Percentiles rank a stretch among this genome's conserved stretches.
These are phyloP conservation scores for Pseudotsuga menziesii DNA, from an alignment of 75 land plant species.

Conservation along the genomic window DNA sequence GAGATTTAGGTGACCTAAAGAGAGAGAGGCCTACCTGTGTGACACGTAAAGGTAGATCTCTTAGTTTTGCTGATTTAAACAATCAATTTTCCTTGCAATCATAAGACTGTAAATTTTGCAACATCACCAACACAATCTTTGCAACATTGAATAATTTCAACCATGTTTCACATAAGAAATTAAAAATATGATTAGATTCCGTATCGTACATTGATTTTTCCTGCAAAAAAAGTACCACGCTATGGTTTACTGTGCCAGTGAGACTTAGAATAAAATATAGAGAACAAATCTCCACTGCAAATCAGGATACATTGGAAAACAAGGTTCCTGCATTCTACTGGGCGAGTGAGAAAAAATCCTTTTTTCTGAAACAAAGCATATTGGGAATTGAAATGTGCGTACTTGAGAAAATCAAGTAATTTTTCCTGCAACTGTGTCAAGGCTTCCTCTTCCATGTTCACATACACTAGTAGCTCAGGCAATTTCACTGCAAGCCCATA, in stretches of 20 bases:
- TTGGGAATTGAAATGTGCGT: constrained; percentile 7
- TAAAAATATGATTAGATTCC: too few species aligned
- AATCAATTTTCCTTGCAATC: too few species aligned
- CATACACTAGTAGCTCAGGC: constrained; percentile 75
- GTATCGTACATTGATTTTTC: too few species aligned
- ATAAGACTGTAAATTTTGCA: too few species aligned
- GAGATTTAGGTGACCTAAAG: too few species aligned
- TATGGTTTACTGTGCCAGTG: background rate
- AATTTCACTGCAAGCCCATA: constrained; percentile 73
- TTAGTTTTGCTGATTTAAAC: too few species aligned
- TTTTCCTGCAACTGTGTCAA: constrained; percentile 62
- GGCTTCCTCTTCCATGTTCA: constrained; percentile 92
- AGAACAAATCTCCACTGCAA: background rate
- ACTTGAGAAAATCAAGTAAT: constrained; percentile 84
- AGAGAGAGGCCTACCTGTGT: too few species aligned
- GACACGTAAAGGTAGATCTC: too few species aligned
- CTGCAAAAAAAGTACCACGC: too few species aligned
- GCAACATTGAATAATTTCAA: too few species aligned
- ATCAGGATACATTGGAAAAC: background rate
- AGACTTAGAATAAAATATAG: background rate
- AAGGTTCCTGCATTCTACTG: background rate
- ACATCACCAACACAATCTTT: too few species aligned
- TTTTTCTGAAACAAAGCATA: background rate
- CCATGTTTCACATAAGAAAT: too few species aligned
- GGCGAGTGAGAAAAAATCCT: background rate